Conservation (phyloP, 495 filamentous ascomycete genomes). For the Tricharina praecox region DNA sequence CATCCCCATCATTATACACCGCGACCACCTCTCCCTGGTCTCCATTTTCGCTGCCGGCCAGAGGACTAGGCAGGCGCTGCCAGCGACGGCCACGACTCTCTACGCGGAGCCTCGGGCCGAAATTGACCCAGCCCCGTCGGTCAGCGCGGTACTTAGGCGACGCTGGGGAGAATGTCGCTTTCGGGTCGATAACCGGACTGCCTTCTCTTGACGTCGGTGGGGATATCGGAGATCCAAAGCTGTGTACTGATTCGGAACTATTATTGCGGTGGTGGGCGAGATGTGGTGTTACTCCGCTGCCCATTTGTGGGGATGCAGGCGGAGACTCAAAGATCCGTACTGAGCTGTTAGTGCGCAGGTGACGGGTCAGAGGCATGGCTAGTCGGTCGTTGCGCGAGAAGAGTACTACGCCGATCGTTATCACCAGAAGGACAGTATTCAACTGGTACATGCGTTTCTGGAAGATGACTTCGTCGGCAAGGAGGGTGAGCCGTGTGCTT, state of each 20-base stretch:
- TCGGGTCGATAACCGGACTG: background rate
- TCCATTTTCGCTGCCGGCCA: slow-evolving; percentile 12
- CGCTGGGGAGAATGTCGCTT: background rate
- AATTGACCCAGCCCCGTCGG: slow-evolving; percentile 10
- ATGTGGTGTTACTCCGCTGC: background rate
- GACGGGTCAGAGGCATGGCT: slow-evolving; percentile 15
- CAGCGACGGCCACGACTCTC: slow-evolving; percentile 13
- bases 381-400: slow-evolving; percentile 34
- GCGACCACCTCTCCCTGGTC: background rate
- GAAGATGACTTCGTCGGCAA: slow-evolving; percentile 88
- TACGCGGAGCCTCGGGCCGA: slow-evolving; percentile 18
- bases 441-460: slow-evolving; percentile 88
- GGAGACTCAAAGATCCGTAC: slow-evolving; percentile 15
- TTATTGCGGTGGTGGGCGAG: background rate
- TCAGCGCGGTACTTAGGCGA: background rate
- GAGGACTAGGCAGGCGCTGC: slow-evolving; percentile 21
- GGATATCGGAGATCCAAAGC: background rate
- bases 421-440: slow-evolving; percentile 69
- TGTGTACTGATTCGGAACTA: background rate
- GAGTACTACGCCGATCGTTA: slow-evolving; percentile 74
- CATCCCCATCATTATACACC: background rate
- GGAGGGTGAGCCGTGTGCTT: slow-evolving; percentile 59
- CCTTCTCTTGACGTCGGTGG: background rate
- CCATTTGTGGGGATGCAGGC: slow-evolving; percentile 8
- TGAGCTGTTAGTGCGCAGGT: slow-evolving; percentile 15